Evolutionary conservation across 2,329 filamentous ascomycete species (phyloP), one percentile per base, ranked within the genome.

Genomic region (Paracoccidioides brasiliensis): DNA sequence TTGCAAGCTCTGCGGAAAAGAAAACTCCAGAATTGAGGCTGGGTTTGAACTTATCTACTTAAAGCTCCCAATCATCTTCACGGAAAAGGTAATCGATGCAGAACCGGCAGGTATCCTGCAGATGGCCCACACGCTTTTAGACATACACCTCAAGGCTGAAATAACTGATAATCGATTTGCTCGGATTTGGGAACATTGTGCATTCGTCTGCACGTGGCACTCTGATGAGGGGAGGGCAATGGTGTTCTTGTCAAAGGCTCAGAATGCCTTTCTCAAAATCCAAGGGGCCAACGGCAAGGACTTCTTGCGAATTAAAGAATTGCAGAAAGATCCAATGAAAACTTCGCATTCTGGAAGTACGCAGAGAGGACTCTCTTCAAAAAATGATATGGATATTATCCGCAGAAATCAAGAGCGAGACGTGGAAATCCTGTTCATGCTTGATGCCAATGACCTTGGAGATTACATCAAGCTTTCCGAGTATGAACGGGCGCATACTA

Each of bases 201-300:
- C 61, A n/a, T 33, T 61, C n/a, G 56, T 66, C 38, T 60, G 58
- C 3, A 62, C 45, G 0, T 61, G 54, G 37, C 64, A 67, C 43
- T 63, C 61, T 0, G 65, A 67, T 43, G 12, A 57, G 2, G 65
- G 57, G 1, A 59, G 65, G 9, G 61, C 61, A 1, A 14, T 54
- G 8, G 50, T 50, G 8, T 67, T 67, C 41, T 48, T 65, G 1
- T 43, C 15, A 4, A 56, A 51, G 44, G 64, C 62, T 3, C 53
- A 55, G 32, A n/a, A 50, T 5, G 33, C 57, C 4, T 59, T 55
- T 7, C 38, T 54, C 4, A 38, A 52, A 4, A 38, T 61, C 4
- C 58, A 65, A 52, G 62, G 62, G 0, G 32, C 35, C 3, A 46
- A 40, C 2, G 57, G 59, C 4, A 14, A 15, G 1, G 46, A 61